Evolutionary conservation across 2,329 filamentous ascomycete genomes (phyloP), one percentile per base, ranked within the genome.

Genomic region (Claviceps lovelessii): DNA sequence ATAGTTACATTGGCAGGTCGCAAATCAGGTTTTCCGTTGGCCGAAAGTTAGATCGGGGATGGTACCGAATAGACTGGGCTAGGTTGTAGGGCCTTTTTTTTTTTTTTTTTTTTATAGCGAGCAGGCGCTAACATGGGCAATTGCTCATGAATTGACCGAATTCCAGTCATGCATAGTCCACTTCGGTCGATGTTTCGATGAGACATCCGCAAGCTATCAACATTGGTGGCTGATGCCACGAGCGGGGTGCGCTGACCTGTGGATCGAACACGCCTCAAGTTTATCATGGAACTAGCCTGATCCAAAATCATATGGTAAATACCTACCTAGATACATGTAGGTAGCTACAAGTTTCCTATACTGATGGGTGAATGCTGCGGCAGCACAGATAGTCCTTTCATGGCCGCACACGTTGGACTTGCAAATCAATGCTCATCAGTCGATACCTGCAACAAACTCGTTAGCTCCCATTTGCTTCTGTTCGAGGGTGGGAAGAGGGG

Each of bases 401-500:
- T 29, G n/a, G 15, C 15, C 23, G 31, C 8, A 4, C 29, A n/a
- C 2, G 2, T 42, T 8, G 37, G 9, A 11, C 11, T 42, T 6
- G 4, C 4, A 31, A 42, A 7, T 51, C 37, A n/a, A 29, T 13
- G 35, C 42, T 28, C n/a, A 29, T 35, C 17, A 2, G 9, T 46
- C 29, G 35, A 8, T 23, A 33, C 17, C 55, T 54, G 49, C 52
- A 28, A 28, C 17, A 10, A n/a, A n/a, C 7, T 29, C 17, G 55
- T 57, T 52, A 57, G 47, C 55, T 45, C 47, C 28, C 33, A 19
- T 23, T 41, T 44, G 35, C 31, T 53, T 49, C 17, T 7, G 10
- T 35, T 28, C 5, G n/a, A 53, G 17, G 13, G 23, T 49, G 31
- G 28, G 23, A 31, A 31, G 49, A 41, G 47, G 56, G 56, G 61